These are phyloP conservation scores for Digitaria exilis DNA, from an alignment of 202 grass and related monocot species.

Conservation along the genomic window DNA sequence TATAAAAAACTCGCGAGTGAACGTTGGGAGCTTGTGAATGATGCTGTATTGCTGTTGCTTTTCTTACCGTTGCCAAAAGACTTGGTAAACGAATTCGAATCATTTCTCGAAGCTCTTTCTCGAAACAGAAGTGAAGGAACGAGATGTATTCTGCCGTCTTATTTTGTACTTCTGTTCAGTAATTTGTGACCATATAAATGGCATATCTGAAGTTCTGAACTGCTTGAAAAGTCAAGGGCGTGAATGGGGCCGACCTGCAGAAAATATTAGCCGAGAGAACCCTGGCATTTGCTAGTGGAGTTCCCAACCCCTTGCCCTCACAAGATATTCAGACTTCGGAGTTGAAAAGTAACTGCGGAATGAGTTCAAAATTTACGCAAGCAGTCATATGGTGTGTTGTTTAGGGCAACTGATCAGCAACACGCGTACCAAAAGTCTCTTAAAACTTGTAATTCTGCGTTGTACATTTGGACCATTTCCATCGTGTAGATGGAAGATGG, in stretches of 20 bases:
- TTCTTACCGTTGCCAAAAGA: slow-evolving; percentile 8
- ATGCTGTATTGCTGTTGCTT: not conserved
- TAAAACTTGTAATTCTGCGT: not conserved
- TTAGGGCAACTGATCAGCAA: not conserved
- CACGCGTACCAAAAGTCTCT: not conserved
- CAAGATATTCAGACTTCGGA: not conserved
- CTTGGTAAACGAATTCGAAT: too few species aligned
- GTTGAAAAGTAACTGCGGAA: not conserved
- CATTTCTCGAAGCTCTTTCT: too few species aligned
- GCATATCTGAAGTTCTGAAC: too few species aligned
- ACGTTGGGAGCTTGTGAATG: slow-evolving; percentile 27
- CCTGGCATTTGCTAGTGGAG: not conserved
- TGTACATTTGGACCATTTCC: not conserved
- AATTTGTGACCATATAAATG: too few species aligned
- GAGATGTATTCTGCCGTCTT: too few species aligned
- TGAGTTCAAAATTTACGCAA: not conserved
- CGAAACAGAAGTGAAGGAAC: too few species aligned
- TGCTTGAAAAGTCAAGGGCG: too few species aligned
- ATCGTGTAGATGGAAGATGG: not conserved
- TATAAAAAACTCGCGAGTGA: slow-evolving; percentile 44
- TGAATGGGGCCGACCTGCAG: too few species aligned
- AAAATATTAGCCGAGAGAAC: not conserved
- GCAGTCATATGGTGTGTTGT: not conserved
- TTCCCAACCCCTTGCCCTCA: not conserved
- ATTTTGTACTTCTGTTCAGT: too few species aligned